A percentile compares a stretch with the other conserved stretches of the same genome.
phyloP scores from a whole-genome alignment of 2,329 filamentous ascomycete species.

The Aspergillus ochraceus region DNA sequence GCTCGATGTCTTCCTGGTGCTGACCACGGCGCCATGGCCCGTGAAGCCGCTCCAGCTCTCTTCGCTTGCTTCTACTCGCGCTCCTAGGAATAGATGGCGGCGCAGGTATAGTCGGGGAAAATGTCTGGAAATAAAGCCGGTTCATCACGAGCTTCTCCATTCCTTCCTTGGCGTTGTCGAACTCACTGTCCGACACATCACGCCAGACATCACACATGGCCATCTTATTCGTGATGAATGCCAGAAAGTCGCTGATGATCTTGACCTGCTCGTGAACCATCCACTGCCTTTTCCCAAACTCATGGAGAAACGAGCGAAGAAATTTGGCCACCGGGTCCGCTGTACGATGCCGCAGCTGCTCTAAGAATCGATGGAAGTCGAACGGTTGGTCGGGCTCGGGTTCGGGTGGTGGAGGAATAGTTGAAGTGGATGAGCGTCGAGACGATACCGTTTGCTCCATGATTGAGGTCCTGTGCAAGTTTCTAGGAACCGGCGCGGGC shows the following conservation, averaged over 20 bases:
- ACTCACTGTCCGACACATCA: slow-evolving; percentile 92
- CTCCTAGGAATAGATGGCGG: slow-evolving; percentile 65
- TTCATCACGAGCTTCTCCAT: slow-evolving; percentile 99
- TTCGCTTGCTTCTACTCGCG: slow-evolving; percentile 65
- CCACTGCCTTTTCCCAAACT: slow-evolving; percentile 98
- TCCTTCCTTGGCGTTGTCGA: slow-evolving; percentile 95
- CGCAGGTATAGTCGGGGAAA: slow-evolving; percentile 87
- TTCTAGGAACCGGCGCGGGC: slow-evolving; percentile 27
- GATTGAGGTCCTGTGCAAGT: slow-evolving; percentile 22
- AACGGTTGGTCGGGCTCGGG: slow-evolving; percentile 86
- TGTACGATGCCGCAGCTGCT: slow-evolving; percentile 92
- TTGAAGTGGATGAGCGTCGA: slow-evolving; percentile 37
- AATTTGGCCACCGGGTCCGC: slow-evolving; percentile 98
- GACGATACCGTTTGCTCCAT: slow-evolving; percentile 27
- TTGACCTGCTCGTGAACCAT: slow-evolving; percentile 99
- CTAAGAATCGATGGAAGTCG: slow-evolving; percentile 95
- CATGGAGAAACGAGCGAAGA: slow-evolving; percentile 86
- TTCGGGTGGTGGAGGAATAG: slow-evolving; percentile 65
- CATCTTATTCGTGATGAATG: slow-evolving; percentile 99
- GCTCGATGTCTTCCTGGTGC: slow-evolving; percentile 96
- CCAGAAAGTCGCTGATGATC: slow-evolving; percentile 93
- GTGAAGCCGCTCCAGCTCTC: slow-evolving; percentile 66
- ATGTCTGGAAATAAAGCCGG: slow-evolving; percentile 89
- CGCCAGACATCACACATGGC: slow-evolving; percentile 94
- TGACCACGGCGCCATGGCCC: slow-evolving; percentile 87